Base-by-base conservation (phyloP, 768 basidiomycete genomes). In the Lepiota venenata region DNA sequence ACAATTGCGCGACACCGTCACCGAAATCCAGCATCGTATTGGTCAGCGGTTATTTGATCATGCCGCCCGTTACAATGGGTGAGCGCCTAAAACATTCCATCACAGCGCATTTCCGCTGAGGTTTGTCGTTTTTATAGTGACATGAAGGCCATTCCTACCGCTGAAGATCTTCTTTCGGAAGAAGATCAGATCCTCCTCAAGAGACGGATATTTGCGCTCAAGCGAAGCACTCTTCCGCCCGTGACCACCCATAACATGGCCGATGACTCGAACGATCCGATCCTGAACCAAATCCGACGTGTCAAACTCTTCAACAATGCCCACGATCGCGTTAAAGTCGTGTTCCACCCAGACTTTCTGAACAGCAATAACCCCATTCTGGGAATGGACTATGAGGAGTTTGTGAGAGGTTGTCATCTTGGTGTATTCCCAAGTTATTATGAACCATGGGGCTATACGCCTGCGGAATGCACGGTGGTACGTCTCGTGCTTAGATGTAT, bases 241-340 rank as follows among this genome's bases (percentile, higher is more conserved):
- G 81, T 99, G 40, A 88, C 88, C n/a, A 99, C 97, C 14, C 97
- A 99, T 75, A 99, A 99, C 73, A 98, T 98, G 97, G 83, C 80
- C 20, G 96, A 98, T 66, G 96, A 98, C 66, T 74, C 81, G 29
- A 87, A 72, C 62, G 97, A 99, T 65, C 97, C 97, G 5, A 91
- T 99, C 60, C 72, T 99, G 44, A 97, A 87, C 71, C 96, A 98
- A 66, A 89, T 99, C 58, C 85, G 97, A 15, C 83, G 92, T 21
- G 94, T 98, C 27, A 87, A 91, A 66, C 76, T 99, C 37, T 99
- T 98, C 82, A 99, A 99, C 70, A 72, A 81, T 18, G 69, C 79
- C n/a, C 61, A 76, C 21, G 97, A 99, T 68, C 86, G 97, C 49
- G 97, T 98, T 69, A 99, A 99, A 63, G 81, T 99, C 66, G 80